A percentile compares a stretch with the other conserved stretches of the same genome.
Evolutionary conservation across 768 basidiomycete genomes (phyloP).

Genomic region (Suillus discolor): DNA sequence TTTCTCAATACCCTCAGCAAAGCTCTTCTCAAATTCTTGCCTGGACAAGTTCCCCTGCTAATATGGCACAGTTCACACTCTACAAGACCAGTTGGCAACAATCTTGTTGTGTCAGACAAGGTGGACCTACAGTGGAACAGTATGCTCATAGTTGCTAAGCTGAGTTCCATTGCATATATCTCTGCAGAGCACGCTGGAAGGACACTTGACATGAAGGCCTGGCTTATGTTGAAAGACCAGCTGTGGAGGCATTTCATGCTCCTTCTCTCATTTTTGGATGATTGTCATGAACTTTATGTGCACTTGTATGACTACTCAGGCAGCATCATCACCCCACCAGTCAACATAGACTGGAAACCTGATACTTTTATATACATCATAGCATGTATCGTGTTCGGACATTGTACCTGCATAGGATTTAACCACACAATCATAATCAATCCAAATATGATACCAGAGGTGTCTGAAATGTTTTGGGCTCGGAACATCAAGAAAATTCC

Average conservation of each 20-base stretch:
- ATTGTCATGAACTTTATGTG: not conserved
- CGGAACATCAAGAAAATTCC: no score
- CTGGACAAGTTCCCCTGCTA: no score
- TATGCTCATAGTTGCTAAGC: not conserved
- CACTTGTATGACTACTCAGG: not conserved
- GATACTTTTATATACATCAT: not conserved
- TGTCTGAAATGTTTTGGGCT: no score
- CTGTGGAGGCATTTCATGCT: no score
- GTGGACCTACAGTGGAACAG: no score
- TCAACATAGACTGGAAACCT: not conserved
- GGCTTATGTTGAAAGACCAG: not conserved
- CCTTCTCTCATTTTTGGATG: no score
- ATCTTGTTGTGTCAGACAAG: no score
- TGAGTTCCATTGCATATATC: accelerated
- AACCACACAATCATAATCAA: not conserved
- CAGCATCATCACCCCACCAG: not conserved
- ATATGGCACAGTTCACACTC: no score
- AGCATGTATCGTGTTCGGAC: not conserved
- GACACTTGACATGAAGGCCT: not conserved
- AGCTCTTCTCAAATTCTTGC: no score
- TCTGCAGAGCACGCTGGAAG: not conserved
- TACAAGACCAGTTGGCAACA: no score
- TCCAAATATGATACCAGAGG: no score
- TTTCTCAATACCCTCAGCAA: no score
- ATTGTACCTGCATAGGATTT: not conserved